A percentile compares a stretch with the other conserved stretches of the same genome.
Evolutionary conservation across 805 yeast genomes (phyloP).

Genomic region (Saccharomycopsis synnaedendra): DNA sequence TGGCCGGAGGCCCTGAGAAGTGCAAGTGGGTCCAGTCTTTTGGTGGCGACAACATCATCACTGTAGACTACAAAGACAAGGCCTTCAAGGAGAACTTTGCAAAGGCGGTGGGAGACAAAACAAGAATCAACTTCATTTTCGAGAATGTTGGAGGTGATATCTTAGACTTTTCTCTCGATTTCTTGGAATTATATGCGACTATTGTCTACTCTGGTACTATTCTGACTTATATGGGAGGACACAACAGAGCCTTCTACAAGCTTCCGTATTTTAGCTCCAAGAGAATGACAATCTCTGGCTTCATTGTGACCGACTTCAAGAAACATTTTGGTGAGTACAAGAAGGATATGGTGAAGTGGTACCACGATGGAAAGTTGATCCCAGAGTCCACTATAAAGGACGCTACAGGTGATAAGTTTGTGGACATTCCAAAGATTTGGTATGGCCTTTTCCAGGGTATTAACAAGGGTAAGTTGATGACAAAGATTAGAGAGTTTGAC

Average conservation of each 20-base stretch:
- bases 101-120: slow-evolving; percentile 21
- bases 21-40: slow-evolving; percentile 40
- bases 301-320: slow-evolving; percentile 36
- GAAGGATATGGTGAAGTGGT: slow-evolving; percentile 24
- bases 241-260: slow-evolving; percentile 23
- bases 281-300: slow-evolving; percentile 42
- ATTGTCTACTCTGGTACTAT: slow-evolving; percentile 57
- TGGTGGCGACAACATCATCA: slow-evolving; percentile 37
- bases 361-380: slow-evolving; percentile 32
- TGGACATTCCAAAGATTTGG: slow-evolving; percentile 37
- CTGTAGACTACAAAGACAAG: slow-evolving; percentile 39
- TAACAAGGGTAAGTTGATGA: slow-evolving; percentile 41
- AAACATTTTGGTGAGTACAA: slow-evolving; percentile 29
- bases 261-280: slow-evolving; percentile 36
- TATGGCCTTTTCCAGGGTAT: slow-evolving; percentile 31
- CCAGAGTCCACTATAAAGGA: slow-evolving; percentile 30
- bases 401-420: slow-evolving; percentile 31
- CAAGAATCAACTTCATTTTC: slow-evolving; percentile 33
- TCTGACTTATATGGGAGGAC: slow-evolving; percentile 39
- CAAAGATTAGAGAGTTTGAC: slow-evolving; percentile 24
- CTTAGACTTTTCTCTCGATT: slow-evolving; percentile 28
- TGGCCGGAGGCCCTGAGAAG: slow-evolving; percentile 51
- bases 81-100: slow-evolving; percentile 20
- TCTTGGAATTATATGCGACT: slow-evolving; percentile 28
- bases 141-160: slow-evolving; percentile 59